Evolutionary conservation across 2,329 filamentous ascomycete genomes (phyloP).

Genomic region (Cadophora sp.): DNA sequence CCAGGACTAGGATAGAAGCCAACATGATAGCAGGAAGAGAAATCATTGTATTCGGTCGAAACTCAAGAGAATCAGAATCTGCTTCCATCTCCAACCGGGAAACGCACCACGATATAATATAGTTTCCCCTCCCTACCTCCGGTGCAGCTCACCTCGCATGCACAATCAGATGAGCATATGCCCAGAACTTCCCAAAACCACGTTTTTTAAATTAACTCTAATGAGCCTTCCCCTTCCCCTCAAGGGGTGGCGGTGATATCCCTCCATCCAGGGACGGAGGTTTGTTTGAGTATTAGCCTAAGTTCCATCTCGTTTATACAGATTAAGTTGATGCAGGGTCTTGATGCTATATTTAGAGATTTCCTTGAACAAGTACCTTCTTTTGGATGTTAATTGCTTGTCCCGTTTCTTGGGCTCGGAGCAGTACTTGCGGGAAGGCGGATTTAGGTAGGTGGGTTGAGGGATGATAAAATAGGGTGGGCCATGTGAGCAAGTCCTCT

Average conservation of each 20-base stretch:
- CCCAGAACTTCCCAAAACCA: background rate
- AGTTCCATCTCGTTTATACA: constrained; percentile 4
- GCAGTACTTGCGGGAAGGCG: background rate
- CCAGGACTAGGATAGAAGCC: background rate
- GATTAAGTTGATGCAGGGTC: constrained; percentile 3
- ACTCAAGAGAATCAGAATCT: background rate
- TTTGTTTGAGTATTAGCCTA: background rate
- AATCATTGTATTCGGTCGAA: background rate
- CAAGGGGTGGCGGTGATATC: background rate
- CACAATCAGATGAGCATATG: background rate
- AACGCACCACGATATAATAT: background rate
- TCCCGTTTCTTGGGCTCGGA: constrained; percentile 8
- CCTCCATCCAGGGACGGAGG: too few relatives aligned
- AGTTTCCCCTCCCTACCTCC: background rate
- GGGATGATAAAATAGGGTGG: background rate
- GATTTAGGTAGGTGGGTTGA: too few relatives aligned
- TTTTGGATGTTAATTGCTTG: background rate
- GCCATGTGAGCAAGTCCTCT: background rate
- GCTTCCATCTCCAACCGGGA: background rate
- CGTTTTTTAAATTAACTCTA: background rate
- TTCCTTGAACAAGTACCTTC: background rate
- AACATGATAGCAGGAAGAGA: background rate
- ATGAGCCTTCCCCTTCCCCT: background rate
- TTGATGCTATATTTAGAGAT: background rate
- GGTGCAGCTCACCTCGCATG: background rate